Base-by-base conservation (phyloP, 163 green algal genomes). In the Smithsoniella earleae region DNA sequence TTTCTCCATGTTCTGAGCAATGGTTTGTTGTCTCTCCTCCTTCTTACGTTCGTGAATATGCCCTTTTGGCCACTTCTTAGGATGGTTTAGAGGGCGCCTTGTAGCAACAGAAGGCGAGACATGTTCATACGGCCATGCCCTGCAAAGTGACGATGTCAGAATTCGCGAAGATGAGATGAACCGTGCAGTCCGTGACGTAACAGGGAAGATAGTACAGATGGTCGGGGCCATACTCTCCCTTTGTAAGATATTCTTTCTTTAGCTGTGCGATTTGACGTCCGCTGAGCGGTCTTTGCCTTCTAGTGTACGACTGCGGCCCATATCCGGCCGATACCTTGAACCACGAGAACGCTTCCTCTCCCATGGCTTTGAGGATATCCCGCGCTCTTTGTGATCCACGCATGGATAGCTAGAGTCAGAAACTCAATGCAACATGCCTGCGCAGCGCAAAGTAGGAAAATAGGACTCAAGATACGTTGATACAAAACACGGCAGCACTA, bases 231-330 rank as follows among this genome's bases (percentile, higher is more conserved):
- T 13, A 69, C 58, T 69, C 58, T 40, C 58, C 58, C 6, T 31
- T 30, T 6, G 43, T 40, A 5, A 69, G 58, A 13, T 69, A 69
- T 34, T 69, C 58, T 13, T 34, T 37, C 58, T 69, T 69, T 6
- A 69, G 25, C 20, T 69, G 58, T 30, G 58, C 58, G 27, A 69
- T 69, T 3, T 69, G 18, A 30, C 58, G 58, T 10, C 58, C 58
- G 25, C 58, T 69, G 25, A 69, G 58, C n/a, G 58, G 58, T 13
- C 58, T 69, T 40, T 69, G 58, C 58, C 25, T 69, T 13, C 58
- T 30, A 13, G 25, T 34, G 20, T 34, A 16, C 3, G 58, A 30
- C 8, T 13, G 8, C n/a, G 58, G 58, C 10, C 58, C 58, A 13
- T 40, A 69, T 16, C 58, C 58, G 8, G 43, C 58, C 20, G 58